Conservation (phyloP, 2,329 filamentous ascomycete genomes). For the Diaporthe nobilis region DNA sequence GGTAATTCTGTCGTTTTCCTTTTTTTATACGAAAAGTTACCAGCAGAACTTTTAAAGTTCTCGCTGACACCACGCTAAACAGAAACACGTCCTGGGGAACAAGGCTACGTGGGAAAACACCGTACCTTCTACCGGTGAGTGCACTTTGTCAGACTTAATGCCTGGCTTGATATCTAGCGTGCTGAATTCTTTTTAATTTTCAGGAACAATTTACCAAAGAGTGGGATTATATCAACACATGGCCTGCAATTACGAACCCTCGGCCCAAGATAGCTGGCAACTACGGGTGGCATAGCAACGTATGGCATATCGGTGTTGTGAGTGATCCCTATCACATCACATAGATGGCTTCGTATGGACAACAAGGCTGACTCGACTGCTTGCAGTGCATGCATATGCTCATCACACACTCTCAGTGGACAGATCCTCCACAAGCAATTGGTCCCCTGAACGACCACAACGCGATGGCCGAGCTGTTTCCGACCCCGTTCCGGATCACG, state of each 20-base stretch:
- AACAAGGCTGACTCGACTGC: not conserved
- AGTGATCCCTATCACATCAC: not conserved
- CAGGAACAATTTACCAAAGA: slow-evolving; percentile 25
- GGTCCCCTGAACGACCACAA: not conserved
- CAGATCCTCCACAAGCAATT: not conserved
- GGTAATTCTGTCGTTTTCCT: not conserved
- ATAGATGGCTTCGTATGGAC: not conserved
- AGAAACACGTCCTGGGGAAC: slow-evolving; percentile 10
- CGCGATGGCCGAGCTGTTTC: not conserved
- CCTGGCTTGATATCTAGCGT: not conserved
- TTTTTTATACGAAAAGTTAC: not conserved
- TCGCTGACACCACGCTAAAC: not conserved
- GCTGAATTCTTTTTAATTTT: not conserved
- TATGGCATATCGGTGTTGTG: slow-evolving; percentile 14
- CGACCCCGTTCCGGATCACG: not conserved
- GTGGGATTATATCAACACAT: slow-evolving; percentile 13
- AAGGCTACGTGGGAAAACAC: not conserved
- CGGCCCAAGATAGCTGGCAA: slow-evolving; percentile 6
- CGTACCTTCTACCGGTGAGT: slow-evolving; percentile 3
- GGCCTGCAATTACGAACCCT: not conserved
- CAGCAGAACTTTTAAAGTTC: not conserved
- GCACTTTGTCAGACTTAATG: not conserved
- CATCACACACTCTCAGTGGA: not conserved
- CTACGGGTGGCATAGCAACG: slow-evolving; percentile 14
- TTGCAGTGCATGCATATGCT: slow-evolving; percentile 23